Conservation (phyloP, 2,329 filamentous ascomycete species). For the Cladosporium halotolerans region DNA sequence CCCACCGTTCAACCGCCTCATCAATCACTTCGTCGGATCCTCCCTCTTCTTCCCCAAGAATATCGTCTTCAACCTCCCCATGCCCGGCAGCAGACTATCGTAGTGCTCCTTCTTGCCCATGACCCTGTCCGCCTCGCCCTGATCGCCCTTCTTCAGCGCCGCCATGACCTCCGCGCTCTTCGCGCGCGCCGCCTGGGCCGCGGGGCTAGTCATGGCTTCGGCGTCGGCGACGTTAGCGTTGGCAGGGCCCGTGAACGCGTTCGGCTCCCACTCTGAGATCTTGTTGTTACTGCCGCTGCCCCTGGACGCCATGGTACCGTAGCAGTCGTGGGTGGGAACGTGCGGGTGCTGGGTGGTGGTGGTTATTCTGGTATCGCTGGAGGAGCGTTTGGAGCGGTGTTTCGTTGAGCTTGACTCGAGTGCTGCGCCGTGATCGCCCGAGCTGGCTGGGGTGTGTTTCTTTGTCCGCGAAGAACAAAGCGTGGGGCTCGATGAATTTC, state of each 20-base stretch:
- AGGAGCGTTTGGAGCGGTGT: too few relatives aligned
- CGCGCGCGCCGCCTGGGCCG: constrained; percentile 20
- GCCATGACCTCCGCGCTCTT: constrained; percentile 22
- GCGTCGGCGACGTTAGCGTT: constrained; percentile 21
- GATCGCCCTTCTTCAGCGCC: constrained; percentile 21
- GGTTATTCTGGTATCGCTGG: neutral
- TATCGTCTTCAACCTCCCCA: constrained; percentile 7
- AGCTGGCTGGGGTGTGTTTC: too few relatives aligned
- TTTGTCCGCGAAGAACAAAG: too few relatives aligned
- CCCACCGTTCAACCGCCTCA: neutral
- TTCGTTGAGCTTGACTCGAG: too few relatives aligned
- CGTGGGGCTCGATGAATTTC: too few relatives aligned
- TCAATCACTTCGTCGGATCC: neutral
- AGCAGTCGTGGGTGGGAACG: too few relatives aligned
- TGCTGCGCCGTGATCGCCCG: too few relatives aligned
- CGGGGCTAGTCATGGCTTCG: constrained; percentile 20
- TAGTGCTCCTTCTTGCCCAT: constrained; percentile 15
- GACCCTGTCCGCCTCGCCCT: constrained; percentile 20
- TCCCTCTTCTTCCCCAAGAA: neutral
- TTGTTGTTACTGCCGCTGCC: neutral
- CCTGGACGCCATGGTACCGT: constrained; percentile 10
- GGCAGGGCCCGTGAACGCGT: constrained; percentile 15
- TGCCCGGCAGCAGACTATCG: constrained; percentile 3
- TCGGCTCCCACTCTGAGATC: constrained; percentile 17
- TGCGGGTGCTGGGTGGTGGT: neutral